Conservation (phyloP, 139 green algal species). For the Ulvella scutata region DNA sequence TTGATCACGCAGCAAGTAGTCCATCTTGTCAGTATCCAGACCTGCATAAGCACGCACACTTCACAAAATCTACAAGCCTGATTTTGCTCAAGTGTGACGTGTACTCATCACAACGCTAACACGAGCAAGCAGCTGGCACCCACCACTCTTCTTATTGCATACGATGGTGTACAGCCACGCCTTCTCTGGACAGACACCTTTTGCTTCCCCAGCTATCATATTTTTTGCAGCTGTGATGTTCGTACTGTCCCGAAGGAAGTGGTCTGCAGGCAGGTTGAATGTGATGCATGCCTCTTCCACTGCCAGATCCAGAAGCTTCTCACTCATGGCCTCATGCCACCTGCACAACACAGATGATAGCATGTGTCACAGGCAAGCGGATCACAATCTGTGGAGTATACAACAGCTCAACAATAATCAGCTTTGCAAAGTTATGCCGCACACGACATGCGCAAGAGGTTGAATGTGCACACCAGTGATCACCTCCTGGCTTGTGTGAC, state of each 20-base stretch:
- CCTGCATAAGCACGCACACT: conserved; percentile 3
- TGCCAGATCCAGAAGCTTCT: neutral
- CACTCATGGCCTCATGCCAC: neutral
- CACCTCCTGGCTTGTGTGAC: too few species aligned
- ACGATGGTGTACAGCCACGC: neutral
- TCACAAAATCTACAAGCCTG: too few species aligned
- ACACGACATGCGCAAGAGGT: too few species aligned
- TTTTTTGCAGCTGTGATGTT: neutral
- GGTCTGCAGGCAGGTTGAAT: neutral
- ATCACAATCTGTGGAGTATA: too few species aligned
- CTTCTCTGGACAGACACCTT: neutral
- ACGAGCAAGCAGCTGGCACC: too few species aligned
- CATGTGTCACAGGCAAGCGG: too few species aligned
- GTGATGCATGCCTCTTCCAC: neutral
- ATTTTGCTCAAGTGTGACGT: too few species aligned
- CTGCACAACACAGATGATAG: too few species aligned
- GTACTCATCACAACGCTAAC: too few species aligned
- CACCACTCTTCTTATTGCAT: neutral
- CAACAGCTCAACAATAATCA: too few species aligned
- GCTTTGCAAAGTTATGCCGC: too few species aligned
- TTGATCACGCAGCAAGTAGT: neutral
- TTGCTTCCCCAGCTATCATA: neutral
- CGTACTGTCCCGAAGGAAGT: neutral
- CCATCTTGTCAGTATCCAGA: neutral
- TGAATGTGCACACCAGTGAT: too few species aligned